Percentiles rank a stretch among this genome's conserved stretches.
phyloP scores from a whole-genome alignment of 2,329 filamentous ascomycete species.

The Xenoacremonium recifei region DNA sequence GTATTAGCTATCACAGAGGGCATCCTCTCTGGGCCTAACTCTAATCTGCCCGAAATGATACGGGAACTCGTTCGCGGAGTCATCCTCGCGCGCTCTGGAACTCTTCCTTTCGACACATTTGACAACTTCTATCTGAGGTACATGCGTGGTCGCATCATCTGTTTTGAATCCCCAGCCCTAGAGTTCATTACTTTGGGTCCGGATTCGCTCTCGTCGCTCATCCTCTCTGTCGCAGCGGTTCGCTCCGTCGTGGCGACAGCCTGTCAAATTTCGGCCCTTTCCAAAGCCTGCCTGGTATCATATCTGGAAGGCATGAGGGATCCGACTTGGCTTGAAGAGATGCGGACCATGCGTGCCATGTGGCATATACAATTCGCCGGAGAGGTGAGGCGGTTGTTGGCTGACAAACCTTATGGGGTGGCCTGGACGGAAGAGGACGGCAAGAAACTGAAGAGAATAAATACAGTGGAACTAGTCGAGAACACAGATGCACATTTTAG shows the following conservation, averaged over 20 bases:
- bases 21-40: too few species aligned
- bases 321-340: slow-evolving; percentile 22
- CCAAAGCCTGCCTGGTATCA: slow-evolving; percentile 17
- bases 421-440: slow-evolving; percentile 8
- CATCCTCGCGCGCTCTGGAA: too few species aligned
- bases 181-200: slow-evolving; percentile 4
- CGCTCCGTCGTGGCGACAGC: slow-evolving; percentile 16
- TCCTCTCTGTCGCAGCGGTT: slow-evolving; percentile 4
- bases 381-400: slow-evolving; percentile 5
- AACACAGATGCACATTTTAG: background rate
- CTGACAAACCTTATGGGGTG: background rate
- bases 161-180: too few species aligned
- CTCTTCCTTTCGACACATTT: too few species aligned
- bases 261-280: slow-evolving; percentile 14
- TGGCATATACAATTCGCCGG: slow-evolving; percentile 17
- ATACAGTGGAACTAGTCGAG: slow-evolving; percentile 1
- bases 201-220: background rate
- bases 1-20: too few species aligned
- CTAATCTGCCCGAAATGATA: too few species aligned
- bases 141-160: too few species aligned
- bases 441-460: slow-evolving; percentile 1
- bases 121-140: too few species aligned
- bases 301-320: slow-evolving; percentile 13
- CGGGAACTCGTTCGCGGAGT: too few species aligned
- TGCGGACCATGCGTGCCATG: slow-evolving; percentile 19